These are phyloP conservation scores for Fusarium heterosporum DNA, from an alignment of 2,329 filamentous ascomycete species.

Conservation along the genomic window DNA sequence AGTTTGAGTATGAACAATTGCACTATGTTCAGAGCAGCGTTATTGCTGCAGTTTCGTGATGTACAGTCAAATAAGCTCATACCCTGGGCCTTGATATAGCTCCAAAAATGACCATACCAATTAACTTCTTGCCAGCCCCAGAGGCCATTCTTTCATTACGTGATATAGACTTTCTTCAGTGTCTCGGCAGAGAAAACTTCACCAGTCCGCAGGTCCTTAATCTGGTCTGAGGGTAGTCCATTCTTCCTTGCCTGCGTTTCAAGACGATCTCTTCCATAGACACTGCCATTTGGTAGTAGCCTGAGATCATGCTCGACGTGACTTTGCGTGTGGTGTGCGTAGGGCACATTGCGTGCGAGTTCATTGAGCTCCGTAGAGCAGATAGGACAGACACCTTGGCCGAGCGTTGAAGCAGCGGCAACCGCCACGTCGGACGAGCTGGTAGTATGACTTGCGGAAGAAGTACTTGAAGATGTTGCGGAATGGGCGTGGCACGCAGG, in stretches of 20 bases:
- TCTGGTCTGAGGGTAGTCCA: slow-evolving; percentile 71
- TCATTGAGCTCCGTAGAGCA: slow-evolving; percentile 96
- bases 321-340: slow-evolving; percentile 94
- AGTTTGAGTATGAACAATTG: background rate
- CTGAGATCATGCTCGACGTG: slow-evolving; percentile 89
- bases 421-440: slow-evolving; percentile 58
- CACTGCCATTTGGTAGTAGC: slow-evolving; percentile 85
- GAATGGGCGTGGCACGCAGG: slow-evolving; percentile 78
- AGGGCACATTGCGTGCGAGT: slow-evolving; percentile 87
- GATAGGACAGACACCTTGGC: slow-evolving; percentile 89
- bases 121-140: background rate
- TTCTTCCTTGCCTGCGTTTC: slow-evolving; percentile 83
- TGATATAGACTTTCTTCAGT: slow-evolving; percentile 91
- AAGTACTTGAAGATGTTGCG: slow-evolving; percentile 7
- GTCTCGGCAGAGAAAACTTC: slow-evolving; percentile 71
- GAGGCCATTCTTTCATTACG: slow-evolving; percentile 58
- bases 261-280: slow-evolving; percentile 82
- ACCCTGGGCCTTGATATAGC: background rate
- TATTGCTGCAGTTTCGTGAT: slow-evolving; percentile 1
- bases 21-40: background rate
- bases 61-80: slow-evolving; percentile 8
- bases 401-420: slow-evolving; percentile 59
- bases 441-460: slow-evolving; percentile 54
- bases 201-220: slow-evolving; percentile 84
- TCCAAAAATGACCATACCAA: background rate